Conservation (phyloP, 805 yeast species). For the Yueomyces sinensis region DNA sequence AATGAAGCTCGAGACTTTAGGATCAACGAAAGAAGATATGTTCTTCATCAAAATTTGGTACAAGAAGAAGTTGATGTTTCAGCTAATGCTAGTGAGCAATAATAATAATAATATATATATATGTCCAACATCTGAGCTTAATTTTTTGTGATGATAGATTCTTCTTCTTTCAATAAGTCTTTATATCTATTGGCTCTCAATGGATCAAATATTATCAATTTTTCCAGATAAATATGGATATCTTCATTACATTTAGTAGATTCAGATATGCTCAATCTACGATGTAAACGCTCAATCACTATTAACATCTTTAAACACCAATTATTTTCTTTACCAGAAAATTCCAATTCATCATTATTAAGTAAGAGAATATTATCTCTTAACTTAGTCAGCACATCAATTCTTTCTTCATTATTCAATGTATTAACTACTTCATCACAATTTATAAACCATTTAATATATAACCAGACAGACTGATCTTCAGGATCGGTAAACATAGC, state of each 20-base stretch:
- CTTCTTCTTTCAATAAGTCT: constrained; percentile 21
- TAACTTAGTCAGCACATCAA: constrained; percentile 32
- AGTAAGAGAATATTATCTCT: constrained; percentile 42
- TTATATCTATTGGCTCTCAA: constrained; percentile 47
- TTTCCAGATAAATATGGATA: constrained; percentile 21
- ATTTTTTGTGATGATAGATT: too few species aligned
- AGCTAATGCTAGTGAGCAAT: not conserved
- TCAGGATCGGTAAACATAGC: constrained; percentile 90
- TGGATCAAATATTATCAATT: constrained; percentile 46
- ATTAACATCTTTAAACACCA: constrained; percentile 66
- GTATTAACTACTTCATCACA: constrained; percentile 19
- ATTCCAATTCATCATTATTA: constrained; percentile 60
- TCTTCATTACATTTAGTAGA: constrained; percentile 8
- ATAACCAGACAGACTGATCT: constrained; percentile 89
- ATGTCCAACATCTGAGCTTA: too few species aligned
- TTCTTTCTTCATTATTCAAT: constrained; percentile 20
- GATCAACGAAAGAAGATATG: constrained; percentile 39
- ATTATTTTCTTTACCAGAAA: constrained; percentile 44
- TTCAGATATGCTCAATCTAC: constrained; percentile 23
- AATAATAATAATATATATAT: too few species aligned
- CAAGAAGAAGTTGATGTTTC: constrained; percentile 7
- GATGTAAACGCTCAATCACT: constrained; percentile 28
- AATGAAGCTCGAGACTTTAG: constrained; percentile 24
- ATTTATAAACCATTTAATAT: constrained; percentile 63
- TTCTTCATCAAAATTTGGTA: constrained; percentile 21